phyloP scores from a whole-genome alignment of 371 early-diverging fungal genomes.

The Mortierella sp. region DNA sequence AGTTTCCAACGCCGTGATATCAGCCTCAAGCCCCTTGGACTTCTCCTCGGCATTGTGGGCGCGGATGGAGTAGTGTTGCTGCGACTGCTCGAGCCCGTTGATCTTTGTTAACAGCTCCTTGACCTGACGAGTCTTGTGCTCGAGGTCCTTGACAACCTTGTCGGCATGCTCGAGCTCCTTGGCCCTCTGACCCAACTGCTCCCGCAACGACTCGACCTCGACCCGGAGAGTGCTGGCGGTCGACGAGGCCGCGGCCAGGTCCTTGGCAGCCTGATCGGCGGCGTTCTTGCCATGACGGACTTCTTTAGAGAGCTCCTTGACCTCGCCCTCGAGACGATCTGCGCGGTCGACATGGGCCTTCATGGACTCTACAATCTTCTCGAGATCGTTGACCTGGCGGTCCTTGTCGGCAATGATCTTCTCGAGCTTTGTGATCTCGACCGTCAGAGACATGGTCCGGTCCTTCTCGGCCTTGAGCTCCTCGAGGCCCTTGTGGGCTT shows the following conservation, averaged over 20 bases:
- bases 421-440: constrained; percentile 27
- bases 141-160: constrained; percentile 10
- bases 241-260: constrained; percentile 21
- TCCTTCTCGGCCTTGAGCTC: constrained; percentile 14
- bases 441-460: constrained; percentile 12
- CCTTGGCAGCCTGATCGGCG: constrained; percentile 10
- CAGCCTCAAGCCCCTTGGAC: constrained; percentile 16
- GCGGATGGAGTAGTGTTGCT: not conserved
- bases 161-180: constrained; percentile 4
- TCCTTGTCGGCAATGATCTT: constrained; percentile 22
- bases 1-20: constrained; percentile 5
- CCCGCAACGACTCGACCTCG: constrained; percentile 20
- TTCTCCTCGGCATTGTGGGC: constrained; percentile 17
- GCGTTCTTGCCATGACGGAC: not conserved
- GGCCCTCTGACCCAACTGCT: constrained; percentile 12
- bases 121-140: constrained; percentile 11
- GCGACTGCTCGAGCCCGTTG: constrained; percentile 6
- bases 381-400: constrained; percentile 7
- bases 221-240: constrained; percentile 21
- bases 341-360: not conserved
- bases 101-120: constrained; percentile 23
- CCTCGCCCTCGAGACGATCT: constrained; percentile 5
- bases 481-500: constrained; percentile 9
- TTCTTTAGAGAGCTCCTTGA: constrained; percentile 15
- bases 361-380: constrained; percentile 15